Percentiles rank a stretch among this genome's conserved stretches.
Conservation (phyloP, 2,329 filamentous ascomycete genomes). For the Juglanconis oblonga region DNA sequence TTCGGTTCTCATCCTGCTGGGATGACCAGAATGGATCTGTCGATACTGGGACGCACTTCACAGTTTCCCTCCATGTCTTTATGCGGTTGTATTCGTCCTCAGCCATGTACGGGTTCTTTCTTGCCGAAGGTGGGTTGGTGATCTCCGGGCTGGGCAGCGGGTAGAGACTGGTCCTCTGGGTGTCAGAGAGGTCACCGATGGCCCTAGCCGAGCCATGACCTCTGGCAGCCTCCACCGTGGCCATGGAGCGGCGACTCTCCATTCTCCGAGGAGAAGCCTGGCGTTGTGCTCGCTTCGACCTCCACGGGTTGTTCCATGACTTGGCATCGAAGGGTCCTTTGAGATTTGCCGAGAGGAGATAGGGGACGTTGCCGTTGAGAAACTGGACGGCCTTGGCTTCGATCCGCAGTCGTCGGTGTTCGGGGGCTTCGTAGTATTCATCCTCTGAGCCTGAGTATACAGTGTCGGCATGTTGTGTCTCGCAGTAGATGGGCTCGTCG, state of each 20-base stretch:
- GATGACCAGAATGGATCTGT: conserved; percentile 18
- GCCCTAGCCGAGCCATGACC: neutral
- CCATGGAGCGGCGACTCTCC: conserved; percentile 24
- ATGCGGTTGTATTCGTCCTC: conserved; percentile 13
- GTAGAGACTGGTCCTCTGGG: conserved; percentile 16
- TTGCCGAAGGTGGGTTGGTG: conserved; percentile 21
- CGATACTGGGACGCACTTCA: conserved; percentile 7
- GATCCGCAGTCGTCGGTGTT: conserved; percentile 49
- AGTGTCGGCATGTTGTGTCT: conserved; percentile 42
- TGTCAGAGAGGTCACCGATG: conserved; percentile 3
- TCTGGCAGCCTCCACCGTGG: neutral
- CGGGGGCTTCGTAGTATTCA: conserved; percentile 47
- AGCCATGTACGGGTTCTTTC: conserved; percentile 21
- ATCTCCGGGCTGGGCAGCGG: conserved; percentile 26
- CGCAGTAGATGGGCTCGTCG: conserved; percentile 46
- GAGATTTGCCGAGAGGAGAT: conserved; percentile 59
- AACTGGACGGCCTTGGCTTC: conserved; percentile 59
- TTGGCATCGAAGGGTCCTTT: conserved; percentile 57
- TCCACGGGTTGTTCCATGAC: conserved; percentile 54
- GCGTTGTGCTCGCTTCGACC: conserved; percentile 26
- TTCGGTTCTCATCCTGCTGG: neutral
- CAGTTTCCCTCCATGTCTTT: conserved; percentile 16
- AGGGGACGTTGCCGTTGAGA: conserved; percentile 52
- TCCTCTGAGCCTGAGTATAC: conserved; percentile 57
- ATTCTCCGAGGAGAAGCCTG: neutral